Base-by-base conservation (phyloP, 2,329 filamentous ascomycete genomes). In the Aschersonia sp. region DNA sequence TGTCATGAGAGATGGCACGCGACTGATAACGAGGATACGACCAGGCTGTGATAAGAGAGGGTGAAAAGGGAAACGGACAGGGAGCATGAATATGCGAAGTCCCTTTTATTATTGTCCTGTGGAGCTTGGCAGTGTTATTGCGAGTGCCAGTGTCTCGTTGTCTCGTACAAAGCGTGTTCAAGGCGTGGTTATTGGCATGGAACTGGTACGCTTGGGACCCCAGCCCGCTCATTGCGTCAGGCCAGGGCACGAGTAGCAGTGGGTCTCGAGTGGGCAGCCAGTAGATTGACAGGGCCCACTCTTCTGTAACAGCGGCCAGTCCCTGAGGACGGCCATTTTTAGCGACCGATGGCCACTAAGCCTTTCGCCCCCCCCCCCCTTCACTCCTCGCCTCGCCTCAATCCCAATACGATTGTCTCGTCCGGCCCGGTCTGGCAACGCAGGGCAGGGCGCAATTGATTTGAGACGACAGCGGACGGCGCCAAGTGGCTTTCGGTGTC, bases 281-380 rank as follows among this genome's bases (percentile, higher is more conserved):
- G 45, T 48, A 28, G 35, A 30, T 9, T 40, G 43, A 41, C 45
- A 45, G 43, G 20, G 6, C 40, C 45, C 47, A 45, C 47, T 30
- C 40, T 43, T 42, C 48, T 49, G 46, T 48, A 43, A 46, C 50
- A 48, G 45, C 32, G 20, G 38, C 32, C 32, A 9, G 32, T 38
- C 7, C 32, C 32, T 38, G 32, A 38, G 32, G 32, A 12, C 35
- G 45, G 48, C 44, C 46, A 43, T 48, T 47, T 50, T 50, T 50
- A 51, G 50, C 45, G 44, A 46, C 45, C 38, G 40, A 12, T 47
- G 46, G 41, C 31, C 31, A 5, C 9, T 40, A 38, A 29, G 28
- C 44, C 44, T 20, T n/a, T 29, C 20, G 7, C 35, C 35, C 35
- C 35, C 7, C n/a, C 35, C 7, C 7, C 35, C 35, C 35, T n/a